Base-by-base conservation (phyloP, 106 monocot genomes). In the Acorus calamus region DNA sequence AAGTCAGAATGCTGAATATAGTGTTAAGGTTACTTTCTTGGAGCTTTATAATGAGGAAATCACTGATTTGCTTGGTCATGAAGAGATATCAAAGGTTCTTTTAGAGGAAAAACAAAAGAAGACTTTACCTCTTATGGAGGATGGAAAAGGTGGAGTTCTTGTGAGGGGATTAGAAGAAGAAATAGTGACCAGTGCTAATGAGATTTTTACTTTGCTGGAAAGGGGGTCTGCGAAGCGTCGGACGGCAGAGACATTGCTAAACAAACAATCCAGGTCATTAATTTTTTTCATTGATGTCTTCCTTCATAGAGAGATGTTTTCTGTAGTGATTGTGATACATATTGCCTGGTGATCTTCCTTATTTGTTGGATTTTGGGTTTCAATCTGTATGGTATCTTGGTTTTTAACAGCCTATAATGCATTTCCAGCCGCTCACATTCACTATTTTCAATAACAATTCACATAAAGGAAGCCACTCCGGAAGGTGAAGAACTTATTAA, bases 391-490 rank as follows among this genome's bases (percentile, higher is more conserved):
- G 28, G 28, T 28, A 28, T 28, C 28, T 28, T 1, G 1, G 28
- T 28, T 28, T 28, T 28, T 28, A 28, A 28, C 28, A 28, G 1
- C 28, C 28, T 28, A 28, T 28, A 28, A 28, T 28, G 68, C 6
- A 53, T 9, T 42, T 85, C 56, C 76, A 98, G 98, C 63, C 98
- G 98, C 8, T 99, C 98, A 51, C 98, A 99, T 77, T 99, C 98
- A 60, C 73, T 99, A 2, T 99, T 99, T 79, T 88, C 98, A 6
- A 88, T 99, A 5, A 99, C 98, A 7, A 99, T 99, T 74, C 98
- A 99, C 71, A 99, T 99, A n/a, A 99, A 99, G 76, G 98, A 99
- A 77, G 88, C 92, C 54, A 99, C 98, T n/a, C 98, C 98, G 10
- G 98, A 99, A 79, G 98, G 98, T 43, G 98, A 92, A 71, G 98